Evolutionary conservation across 331 rosid species (phyloP), one percentile per base, ranked within the genome.

Genomic region (Prunus yedoensis): DNA sequence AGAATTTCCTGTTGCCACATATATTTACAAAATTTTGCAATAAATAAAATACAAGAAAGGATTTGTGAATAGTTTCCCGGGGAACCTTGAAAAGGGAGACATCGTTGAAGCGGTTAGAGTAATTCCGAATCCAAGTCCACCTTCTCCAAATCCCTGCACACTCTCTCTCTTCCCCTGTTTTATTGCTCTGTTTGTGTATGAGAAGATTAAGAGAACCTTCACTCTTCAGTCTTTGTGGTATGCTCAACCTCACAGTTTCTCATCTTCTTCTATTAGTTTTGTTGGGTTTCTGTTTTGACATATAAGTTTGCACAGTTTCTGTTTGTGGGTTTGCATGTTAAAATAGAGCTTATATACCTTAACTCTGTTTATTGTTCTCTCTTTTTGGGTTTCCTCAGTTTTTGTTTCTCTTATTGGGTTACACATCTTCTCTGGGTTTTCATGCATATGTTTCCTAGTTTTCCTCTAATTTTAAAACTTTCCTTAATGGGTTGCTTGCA

Each of bases 81-180:
- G 80, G 78, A 82, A 74, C 32, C 59, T 82, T 80, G 87, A 78
- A 84, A 87, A 81, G 77, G 75, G 58, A 62, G 83, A 75, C 73
- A 72, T 72, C 8, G 80, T 68, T 74, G 90, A 82, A 84, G 86
- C 73, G 35, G 74, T 53, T 54, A 13, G 87, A 87, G 85, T 74
- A 66, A 56, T 52, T 77, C 73, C n/a, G 80, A 60, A 71, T 75
- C 77, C 71, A 82, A 70, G n/a, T 71, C 82, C 21, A 10, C 74
- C 16, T 43, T 28, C 25, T 60, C 76, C 56, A 50, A 65, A 51
- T 35, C 65, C 17, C 20, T 66, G 23, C 3, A 51, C 28, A 23
- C 43, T 16, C 69, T 62, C 81, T 70, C 80, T 71, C 67, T 67
- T 9, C 8, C 35, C 30, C 75, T 56, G 77, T 74, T 80, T 53